phyloP scores from a whole-genome alignment of 345 rosid genomes.

The Capsella bursapastoris region DNA sequence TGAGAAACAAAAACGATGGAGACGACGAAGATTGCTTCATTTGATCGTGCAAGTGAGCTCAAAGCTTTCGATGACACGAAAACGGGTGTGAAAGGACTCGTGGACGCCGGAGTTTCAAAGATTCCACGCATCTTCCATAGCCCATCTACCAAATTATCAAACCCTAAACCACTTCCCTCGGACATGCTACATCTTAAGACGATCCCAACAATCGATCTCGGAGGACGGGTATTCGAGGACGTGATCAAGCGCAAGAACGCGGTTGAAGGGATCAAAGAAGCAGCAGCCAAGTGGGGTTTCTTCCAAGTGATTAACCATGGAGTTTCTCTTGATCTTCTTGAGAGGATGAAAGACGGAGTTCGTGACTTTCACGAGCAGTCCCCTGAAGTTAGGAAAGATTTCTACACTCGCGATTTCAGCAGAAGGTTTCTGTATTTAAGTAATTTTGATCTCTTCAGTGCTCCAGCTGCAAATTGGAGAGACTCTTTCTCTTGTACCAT shows the following conservation, averaged over 20 bases:
- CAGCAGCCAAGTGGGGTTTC: conserved; percentile 43
- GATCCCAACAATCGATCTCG: conserved; percentile 42
- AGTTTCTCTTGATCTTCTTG: conserved; percentile 17
- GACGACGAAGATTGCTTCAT: conserved; percentile 20
- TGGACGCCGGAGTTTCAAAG: conserved; percentile 39
- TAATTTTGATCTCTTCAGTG: conserved; percentile 44
- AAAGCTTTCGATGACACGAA: conserved; percentile 50
- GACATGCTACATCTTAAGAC: conserved; percentile 9
- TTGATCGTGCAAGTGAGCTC: conserved; percentile 32
- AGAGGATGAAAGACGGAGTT: conserved; percentile 39
- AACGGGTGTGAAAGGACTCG: conserved; percentile 49
- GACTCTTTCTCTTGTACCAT: conserved; percentile 41
- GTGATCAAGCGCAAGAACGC: neutral
- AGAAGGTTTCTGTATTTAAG: conserved; percentile 28
- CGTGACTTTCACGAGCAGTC: conserved; percentile 42
- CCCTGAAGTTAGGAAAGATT: conserved; percentile 19
- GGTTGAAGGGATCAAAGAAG: conserved; percentile 18
- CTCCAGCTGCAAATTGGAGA: conserved; percentile 51
- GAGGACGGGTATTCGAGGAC: conserved; percentile 9
- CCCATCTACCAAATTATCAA: conserved; percentile 9
- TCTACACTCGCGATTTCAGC: conserved; percentile 36
- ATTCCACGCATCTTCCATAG: conserved; percentile 44
- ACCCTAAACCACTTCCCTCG: conserved; percentile 1
- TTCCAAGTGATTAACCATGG: conserved; percentile 47
- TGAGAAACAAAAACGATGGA: conserved; percentile 24